phyloP scores from a whole-genome alignment of 2,329 filamentous ascomycete genomes.

The Penicillium verrucosum region DNA sequence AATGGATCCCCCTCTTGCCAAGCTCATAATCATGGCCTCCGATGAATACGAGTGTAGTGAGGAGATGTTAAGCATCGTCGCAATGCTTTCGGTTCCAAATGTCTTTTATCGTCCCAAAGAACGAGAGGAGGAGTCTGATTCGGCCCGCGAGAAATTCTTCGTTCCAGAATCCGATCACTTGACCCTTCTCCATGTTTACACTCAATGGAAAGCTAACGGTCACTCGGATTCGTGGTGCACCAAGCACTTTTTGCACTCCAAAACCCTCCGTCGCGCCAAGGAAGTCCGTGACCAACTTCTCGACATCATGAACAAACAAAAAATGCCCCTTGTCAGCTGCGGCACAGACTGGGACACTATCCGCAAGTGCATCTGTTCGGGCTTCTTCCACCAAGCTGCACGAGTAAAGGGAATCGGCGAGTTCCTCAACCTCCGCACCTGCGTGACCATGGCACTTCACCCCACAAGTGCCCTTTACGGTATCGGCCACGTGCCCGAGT shows the following conservation, averaged over 20 bases:
- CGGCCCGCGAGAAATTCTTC: conserved; percentile 95
- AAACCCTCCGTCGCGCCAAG: conserved; percentile 83
- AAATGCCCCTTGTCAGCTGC: conserved; percentile 81
- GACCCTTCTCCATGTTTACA: conserved; percentile 92
- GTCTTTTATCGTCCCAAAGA: conserved; percentile 98
- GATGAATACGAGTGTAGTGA: conserved; percentile 89
- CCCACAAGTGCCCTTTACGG: conserved; percentile 92
- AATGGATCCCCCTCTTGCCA: conserved; percentile 94
- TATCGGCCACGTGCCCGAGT: conserved; percentile 88
- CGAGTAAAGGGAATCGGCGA: conserved; percentile 95
- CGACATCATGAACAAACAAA: conserved; percentile 92
- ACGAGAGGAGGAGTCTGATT: conserved; percentile 91
- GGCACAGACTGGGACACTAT: conserved; percentile 97
- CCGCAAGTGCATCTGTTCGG: conserved; percentile 92
- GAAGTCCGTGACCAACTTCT: conserved; percentile 91
- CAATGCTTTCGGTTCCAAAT: conserved; percentile 93
- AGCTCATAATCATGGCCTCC: conserved; percentile 87
- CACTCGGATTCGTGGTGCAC: conserved; percentile 89
- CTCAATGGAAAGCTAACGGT: conserved; percentile 89
- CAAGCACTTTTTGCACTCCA: conserved; percentile 92
- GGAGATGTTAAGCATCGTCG: conserved; percentile 97
- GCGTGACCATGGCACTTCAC: conserved; percentile 89
- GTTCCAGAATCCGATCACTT: conserved; percentile 96
- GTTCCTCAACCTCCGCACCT: conserved; percentile 94
- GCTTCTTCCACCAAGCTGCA: conserved; percentile 97